Evolutionary conservation across 305 asterid species (phyloP).

Genomic region (Solanum hybrid): DNA sequence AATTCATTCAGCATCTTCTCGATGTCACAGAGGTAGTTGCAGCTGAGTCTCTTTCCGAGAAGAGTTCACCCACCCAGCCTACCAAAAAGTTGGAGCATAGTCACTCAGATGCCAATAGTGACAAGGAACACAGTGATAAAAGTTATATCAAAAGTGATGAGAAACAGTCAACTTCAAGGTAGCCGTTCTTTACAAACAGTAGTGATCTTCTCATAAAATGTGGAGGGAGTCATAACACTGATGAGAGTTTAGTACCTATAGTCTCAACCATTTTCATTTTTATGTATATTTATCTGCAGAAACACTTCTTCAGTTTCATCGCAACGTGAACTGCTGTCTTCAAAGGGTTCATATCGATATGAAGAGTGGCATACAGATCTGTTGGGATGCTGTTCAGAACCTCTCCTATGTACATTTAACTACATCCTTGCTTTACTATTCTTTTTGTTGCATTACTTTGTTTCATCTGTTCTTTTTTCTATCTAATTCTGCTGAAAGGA

Average conservation of each 20-base stretch:
- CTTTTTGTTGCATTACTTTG: not conserved
- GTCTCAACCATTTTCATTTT: not conserved
- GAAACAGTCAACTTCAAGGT: slow-evolving; percentile 57
- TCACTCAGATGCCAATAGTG: slow-evolving; percentile 26
- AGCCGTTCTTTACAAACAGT: slow-evolving; percentile 3
- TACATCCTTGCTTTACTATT: not conserved
- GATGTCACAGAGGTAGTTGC: slow-evolving; percentile 81
- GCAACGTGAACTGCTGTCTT: slow-evolving; percentile 44
- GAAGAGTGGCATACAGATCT: slow-evolving; percentile 78
- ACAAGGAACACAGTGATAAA: slow-evolving; percentile 20
- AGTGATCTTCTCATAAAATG: not conserved
- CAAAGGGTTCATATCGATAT: slow-evolving; percentile 33
- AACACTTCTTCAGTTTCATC: slow-evolving; percentile 60
- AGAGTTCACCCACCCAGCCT: slow-evolving; percentile 26
- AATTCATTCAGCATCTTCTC: slow-evolving; percentile 76
- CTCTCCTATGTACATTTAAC: slow-evolving; percentile 60
- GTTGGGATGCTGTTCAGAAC: slow-evolving; percentile 85
- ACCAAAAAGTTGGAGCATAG: slow-evolving; percentile 30
- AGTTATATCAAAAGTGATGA: slow-evolving; percentile 28
- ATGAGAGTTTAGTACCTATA: not conserved
- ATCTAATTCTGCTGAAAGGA: not conserved
- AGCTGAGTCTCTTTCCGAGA: slow-evolving; percentile 39
- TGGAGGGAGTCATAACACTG: not conserved
- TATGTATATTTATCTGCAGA: slow-evolving; percentile 28
- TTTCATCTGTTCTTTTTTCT: not conserved